Evolutionary conservation across 352 stramenopile genomes (phyloP).

Genomic region (Phytophthora syringae): DNA sequence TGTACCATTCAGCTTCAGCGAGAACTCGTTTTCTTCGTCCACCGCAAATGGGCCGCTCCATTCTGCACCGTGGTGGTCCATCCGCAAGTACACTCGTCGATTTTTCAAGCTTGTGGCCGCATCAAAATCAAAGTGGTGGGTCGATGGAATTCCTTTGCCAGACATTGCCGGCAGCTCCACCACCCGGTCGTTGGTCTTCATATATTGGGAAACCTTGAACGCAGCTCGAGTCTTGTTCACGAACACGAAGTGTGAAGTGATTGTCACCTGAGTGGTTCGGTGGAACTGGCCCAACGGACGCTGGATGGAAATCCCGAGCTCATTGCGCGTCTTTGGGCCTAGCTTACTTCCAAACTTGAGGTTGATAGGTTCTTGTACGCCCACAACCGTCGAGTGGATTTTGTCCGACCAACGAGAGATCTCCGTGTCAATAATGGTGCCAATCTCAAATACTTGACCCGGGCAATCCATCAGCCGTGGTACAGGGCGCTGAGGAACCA

Average conservation of each 20-base stretch:
- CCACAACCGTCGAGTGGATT: slow-evolving; percentile 86
- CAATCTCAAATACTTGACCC: slow-evolving; percentile 85
- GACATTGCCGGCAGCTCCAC: slow-evolving; percentile 61
- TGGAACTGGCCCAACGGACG: slow-evolving; percentile 88
- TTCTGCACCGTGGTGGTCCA: slow-evolving; percentile 74
- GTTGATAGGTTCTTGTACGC: slow-evolving; percentile 81
- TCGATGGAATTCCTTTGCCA: slow-evolving; percentile 43
- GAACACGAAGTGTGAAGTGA: slow-evolving; percentile 87
- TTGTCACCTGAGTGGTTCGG: slow-evolving; percentile 84
- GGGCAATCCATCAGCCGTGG: slow-evolving; percentile 87
- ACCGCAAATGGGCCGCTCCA: slow-evolving; percentile 87
- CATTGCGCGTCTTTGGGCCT: slow-evolving; percentile 69
- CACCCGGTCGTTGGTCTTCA: slow-evolving; percentile 63
- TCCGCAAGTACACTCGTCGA: slow-evolving; percentile 73
- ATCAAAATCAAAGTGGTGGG: slow-evolving; percentile 81
- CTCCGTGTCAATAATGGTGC: slow-evolving; percentile 86
- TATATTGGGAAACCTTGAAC: slow-evolving; percentile 83
- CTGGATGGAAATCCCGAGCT: slow-evolving; percentile 89
- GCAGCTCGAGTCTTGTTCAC: slow-evolving; percentile 82
- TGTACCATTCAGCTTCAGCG: slow-evolving; percentile 71
- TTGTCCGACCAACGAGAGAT: slow-evolving; percentile 87
- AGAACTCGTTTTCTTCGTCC: slow-evolving; percentile 88
- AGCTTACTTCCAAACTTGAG: slow-evolving; percentile 80
- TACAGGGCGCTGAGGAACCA: slow-evolving; percentile 71
- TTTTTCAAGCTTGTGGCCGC: slow-evolving; percentile 51